Evolutionary conservation across 2,329 filamentous ascomycete genomes (phyloP), one percentile per base, ranked within the genome.

Genomic region (Colletotrichum cordylinicola): DNA sequence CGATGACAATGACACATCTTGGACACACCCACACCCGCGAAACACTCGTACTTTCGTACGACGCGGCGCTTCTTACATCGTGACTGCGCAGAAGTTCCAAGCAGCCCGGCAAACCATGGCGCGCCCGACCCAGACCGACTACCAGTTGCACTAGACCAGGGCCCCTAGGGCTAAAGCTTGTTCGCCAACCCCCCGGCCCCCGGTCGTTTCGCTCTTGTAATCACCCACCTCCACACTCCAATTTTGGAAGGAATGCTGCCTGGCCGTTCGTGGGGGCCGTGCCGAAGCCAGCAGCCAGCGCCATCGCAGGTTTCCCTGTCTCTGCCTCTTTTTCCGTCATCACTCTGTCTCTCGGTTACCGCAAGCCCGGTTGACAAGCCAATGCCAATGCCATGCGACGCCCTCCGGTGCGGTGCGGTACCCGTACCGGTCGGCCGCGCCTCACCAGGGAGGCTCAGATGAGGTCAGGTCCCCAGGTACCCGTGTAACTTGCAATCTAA

Each of bases 221-320:
- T 73, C 69, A 33, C 24, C 73, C 52, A 24, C 58, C 70, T 68
- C n/a, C 56, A 67, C 58, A 58, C 52, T 7, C 70, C 62, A 75
- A 67, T 64, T 75, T 75, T 39, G 73, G 64, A 75, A 75, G n/a
- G 52, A 58, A 33, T 61, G 73, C 64, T 75, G 73, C 73, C 73
- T 75, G 58, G 73, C 48, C 62, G 24, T 56, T 72, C 64, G 62
- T 75, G 64, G 73, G 73, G 70, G 70, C 73, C 70, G 29, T 75
- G 64, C 73, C 64, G 73, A 58, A 75, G 31, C 64, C 35, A 65
- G 64, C 58, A 72, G 48, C 43, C n/a, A 52, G 43, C 43, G 43
- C 43, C 56, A 27, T 64, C 52, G 24, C 62, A 43, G 52, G 56
- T 62, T 13, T 48, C 48, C 27, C 8, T 70, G 31, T 12, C 62